A percentile compares a stretch with the other conserved stretches of the same genome.
Evolutionary conservation across 345 rosid species (phyloP).

Genomic region (Rhizophora mangle): DNA sequence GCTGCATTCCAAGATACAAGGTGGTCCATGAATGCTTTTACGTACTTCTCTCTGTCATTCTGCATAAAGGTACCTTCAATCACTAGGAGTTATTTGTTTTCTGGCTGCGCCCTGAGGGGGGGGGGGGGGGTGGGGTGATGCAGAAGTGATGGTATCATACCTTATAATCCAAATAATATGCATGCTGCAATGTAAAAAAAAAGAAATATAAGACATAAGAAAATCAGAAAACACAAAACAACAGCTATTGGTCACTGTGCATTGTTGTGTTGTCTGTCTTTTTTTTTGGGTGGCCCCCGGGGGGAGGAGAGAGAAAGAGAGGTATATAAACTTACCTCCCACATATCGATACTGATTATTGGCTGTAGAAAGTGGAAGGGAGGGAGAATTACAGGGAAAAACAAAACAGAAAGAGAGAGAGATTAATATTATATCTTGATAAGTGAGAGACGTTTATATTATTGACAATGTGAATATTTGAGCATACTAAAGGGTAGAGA

Average conservation of each 20-base stretch:
- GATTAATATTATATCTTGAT: too few relatives aligned
- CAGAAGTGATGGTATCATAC: constrained; percentile 30
- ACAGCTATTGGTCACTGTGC: neutral
- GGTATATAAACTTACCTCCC: constrained; percentile 60
- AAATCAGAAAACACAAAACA: neutral
- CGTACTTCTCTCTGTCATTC: constrained; percentile 72
- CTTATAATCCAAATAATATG: constrained; percentile 91
- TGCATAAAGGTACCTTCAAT: constrained; percentile 18
- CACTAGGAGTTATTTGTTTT: constrained; percentile 3
- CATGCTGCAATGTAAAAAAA: constrained; percentile 55
- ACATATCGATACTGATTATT: constrained; percentile 74
- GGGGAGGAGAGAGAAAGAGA: constrained; percentile 7
- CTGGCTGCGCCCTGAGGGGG: too few relatives aligned
- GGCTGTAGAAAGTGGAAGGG: constrained; percentile 57
- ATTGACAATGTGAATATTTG: constrained; percentile 3
- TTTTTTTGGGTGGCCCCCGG: too few relatives aligned
- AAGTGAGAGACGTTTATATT: constrained; percentile 4
- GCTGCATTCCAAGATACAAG: constrained; percentile 88
- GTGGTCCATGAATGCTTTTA: constrained; percentile 66
- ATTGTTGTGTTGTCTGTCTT: neutral
- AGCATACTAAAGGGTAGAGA: neutral
- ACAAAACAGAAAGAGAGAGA: too few relatives aligned
- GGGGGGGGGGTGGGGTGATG: neutral
- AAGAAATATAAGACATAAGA: neutral
- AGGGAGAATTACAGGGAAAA: too few relatives aligned